Evolutionary conservation across 495 filamentous ascomycete genomes (phyloP).

Genomic region (Xylaria intraflava): DNA sequence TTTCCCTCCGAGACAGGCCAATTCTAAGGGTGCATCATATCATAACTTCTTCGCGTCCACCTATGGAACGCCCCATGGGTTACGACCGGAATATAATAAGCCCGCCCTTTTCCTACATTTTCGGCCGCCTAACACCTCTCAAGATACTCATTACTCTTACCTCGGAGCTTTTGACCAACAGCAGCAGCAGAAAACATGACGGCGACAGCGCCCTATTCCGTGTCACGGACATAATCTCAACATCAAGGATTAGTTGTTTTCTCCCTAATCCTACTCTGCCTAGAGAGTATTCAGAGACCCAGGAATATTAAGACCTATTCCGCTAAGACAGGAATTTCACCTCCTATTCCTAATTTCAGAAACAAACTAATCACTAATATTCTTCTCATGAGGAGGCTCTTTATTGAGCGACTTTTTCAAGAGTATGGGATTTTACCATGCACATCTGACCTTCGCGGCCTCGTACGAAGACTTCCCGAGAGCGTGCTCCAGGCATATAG

Average conservation of each 20-base stretch:
- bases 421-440: too few relatives aligned
- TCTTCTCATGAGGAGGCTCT: too few relatives aligned
- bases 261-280: too few relatives aligned
- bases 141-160: conserved; percentile 39
- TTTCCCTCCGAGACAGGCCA: not conserved
- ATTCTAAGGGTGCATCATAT: not conserved
- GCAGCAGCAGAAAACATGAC: conserved; percentile 41
- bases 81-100: not conserved
- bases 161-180: conserved; percentile 30
- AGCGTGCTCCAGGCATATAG: conserved; percentile 20
- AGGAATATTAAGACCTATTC: too few relatives aligned
- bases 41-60: conserved; percentile 7
- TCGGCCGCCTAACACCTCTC: conserved; percentile 22
- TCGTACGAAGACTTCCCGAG: conserved; percentile 10
- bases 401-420: too few relatives aligned
- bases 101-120: not conserved
- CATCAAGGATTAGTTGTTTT: conserved; percentile 14
- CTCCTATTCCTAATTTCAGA: too few relatives aligned
- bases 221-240: conserved; percentile 24
- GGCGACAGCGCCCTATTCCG: conserved; percentile 44
- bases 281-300: too few relatives aligned
- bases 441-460: not conserved
- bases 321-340: too few relatives aligned
- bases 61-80: not conserved
- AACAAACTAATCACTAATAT: too few relatives aligned